Conservation (phyloP, 139 green algal species). For the Chlamydomonas eustigma region DNA sequence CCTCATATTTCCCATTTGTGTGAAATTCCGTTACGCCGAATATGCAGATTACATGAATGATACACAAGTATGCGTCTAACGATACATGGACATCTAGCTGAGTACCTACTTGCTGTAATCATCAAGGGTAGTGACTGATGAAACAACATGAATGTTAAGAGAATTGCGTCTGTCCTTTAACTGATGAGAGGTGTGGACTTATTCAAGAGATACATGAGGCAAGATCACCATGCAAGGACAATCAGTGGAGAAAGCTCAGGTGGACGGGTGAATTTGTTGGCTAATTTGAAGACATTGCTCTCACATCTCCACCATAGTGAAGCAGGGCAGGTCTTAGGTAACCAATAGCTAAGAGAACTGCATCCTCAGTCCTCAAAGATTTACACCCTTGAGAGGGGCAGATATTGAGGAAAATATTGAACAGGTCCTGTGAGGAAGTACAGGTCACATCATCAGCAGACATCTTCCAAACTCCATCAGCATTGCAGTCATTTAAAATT, state of each 20-base stretch:
- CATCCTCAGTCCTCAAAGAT: not conserved
- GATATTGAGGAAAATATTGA: constrained; percentile 10
- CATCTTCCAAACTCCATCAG: not conserved
- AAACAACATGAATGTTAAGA: too few species aligned
- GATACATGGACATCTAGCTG: too few species aligned
- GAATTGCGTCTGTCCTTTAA: not conserved
- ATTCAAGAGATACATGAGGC: not conserved
- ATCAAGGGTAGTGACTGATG: too few species aligned
- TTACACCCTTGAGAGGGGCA: not conserved
- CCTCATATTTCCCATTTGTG: too few species aligned
- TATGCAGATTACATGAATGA: too few species aligned
- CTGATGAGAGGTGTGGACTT: not conserved
- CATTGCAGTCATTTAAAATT: not conserved
- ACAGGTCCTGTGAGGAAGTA: not conserved
- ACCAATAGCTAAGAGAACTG: not conserved
- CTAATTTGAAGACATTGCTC: too few species aligned
- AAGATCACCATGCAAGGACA: not conserved
- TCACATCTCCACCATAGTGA: not conserved
- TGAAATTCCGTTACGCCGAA: too few species aligned
- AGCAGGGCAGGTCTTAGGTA: constrained; percentile 1
- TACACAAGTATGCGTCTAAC: too few species aligned
- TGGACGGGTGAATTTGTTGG: too few species aligned
- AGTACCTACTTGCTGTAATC: too few species aligned
- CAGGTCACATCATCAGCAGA: not conserved
- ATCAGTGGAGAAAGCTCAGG: not conserved